phyloP scores from a whole-genome alignment of 495 filamentous ascomycete genomes.

The Usnea hakonensis region DNA sequence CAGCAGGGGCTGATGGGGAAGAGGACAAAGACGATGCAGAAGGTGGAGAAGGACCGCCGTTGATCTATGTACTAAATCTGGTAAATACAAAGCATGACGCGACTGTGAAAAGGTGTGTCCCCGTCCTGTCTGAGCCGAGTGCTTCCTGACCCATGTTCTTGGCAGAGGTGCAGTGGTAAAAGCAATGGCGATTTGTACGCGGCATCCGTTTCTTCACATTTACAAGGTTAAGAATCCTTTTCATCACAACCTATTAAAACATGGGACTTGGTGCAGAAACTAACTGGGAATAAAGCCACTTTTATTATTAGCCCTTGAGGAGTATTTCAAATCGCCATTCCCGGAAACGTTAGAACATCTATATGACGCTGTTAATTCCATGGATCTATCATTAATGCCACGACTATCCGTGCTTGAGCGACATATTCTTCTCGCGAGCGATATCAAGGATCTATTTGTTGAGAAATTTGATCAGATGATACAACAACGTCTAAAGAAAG shows the following conservation, averaged over 20 bases:
- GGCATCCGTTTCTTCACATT: constrained; percentile 97
- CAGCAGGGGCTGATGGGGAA: constrained; percentile 32
- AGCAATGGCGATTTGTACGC: constrained; percentile 98
- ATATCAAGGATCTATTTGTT: constrained; percentile 91
- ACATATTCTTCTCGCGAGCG: constrained; percentile 78
- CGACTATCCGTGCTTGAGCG: constrained; percentile 75
- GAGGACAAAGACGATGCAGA: constrained; percentile 49
- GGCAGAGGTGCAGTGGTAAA: constrained; percentile 86
- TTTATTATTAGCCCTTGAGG: constrained; percentile 86
- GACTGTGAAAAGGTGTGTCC: constrained; percentile 61
- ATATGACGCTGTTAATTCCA: constrained; percentile 87
- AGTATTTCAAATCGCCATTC: constrained; percentile 91
- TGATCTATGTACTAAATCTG: constrained; percentile 95
- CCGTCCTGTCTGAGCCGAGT: background rate
- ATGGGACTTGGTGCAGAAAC: constrained; percentile 3
- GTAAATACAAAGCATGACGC: constrained; percentile 98
- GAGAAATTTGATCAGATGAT: constrained; percentile 98
- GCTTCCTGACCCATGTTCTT: background rate
- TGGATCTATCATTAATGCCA: constrained; percentile 95
- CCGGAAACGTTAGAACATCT: constrained; percentile 83
- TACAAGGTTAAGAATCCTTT: constrained; percentile 63
- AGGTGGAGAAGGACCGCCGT: constrained; percentile 69
- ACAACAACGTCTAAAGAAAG: constrained; percentile 51
- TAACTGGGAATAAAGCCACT: constrained; percentile 54
- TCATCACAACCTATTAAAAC: background rate